Conservation (phyloP, 805 yeast genomes). For the Metschnikowia henanensis region DNA sequence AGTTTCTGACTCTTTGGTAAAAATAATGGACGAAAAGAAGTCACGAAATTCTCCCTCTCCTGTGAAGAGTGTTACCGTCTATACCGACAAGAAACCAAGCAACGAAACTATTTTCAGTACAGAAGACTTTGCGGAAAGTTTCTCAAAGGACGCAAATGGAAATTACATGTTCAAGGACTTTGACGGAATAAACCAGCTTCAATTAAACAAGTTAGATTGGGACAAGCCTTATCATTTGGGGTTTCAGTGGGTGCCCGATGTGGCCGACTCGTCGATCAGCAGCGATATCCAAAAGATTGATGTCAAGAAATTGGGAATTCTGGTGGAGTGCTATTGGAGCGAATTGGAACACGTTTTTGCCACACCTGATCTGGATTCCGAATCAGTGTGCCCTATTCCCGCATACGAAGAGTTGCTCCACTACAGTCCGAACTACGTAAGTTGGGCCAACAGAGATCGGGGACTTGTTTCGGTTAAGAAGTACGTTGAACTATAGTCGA, state of each 20-base stretch:
- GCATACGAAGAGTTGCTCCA: constrained; percentile 70
- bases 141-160: constrained; percentile 44
- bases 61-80: constrained; percentile 60
- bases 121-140: constrained; percentile 8
- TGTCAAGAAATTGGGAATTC: constrained; percentile 49
- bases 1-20: constrained; percentile 41
- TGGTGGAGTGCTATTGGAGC: constrained; percentile 75
- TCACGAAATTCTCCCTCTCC: constrained; percentile 49
- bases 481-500: constrained; percentile 38
- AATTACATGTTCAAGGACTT: constrained; percentile 51
- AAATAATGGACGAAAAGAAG: constrained; percentile 13
- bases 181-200: constrained; percentile 63
- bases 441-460: constrained; percentile 62
- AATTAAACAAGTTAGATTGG: constrained; percentile 67
- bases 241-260: constrained; percentile 74
- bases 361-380: constrained; percentile 34
- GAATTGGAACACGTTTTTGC: constrained; percentile 42
- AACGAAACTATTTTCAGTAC: constrained; percentile 2
- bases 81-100: constrained; percentile 29
- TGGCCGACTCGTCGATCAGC: constrained; percentile 36
- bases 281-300: constrained; percentile 26
- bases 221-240: constrained; percentile 57
- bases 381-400: constrained; percentile 41
- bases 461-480: constrained; percentile 67
- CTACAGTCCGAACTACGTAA: constrained; percentile 63